phyloP scores from a whole-genome alignment of 495 filamentous ascomycete species.

The Venustampulla echinocandica region DNA sequence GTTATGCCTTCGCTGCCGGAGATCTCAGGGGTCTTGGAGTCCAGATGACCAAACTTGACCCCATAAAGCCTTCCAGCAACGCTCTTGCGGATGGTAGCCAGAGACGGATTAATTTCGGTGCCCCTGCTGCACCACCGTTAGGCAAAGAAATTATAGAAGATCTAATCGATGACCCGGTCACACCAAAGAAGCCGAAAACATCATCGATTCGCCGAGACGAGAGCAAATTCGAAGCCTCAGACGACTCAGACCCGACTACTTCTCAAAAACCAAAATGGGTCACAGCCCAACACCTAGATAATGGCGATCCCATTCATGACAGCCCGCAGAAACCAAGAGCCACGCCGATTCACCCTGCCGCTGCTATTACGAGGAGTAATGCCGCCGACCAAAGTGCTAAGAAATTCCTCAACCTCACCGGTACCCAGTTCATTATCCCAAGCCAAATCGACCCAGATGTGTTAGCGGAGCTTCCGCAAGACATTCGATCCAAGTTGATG shows the following conservation, averaged over 20 bases:
- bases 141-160: slow-evolving; percentile 14
- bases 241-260: slow-evolving; percentile 21
- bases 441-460: slow-evolving; percentile 67
- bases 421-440: slow-evolving; percentile 84
- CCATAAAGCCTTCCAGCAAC: slow-evolving; percentile 43
- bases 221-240: slow-evolving; percentile 7
- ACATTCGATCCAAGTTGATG: slow-evolving; percentile 69
- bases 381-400: slow-evolving; percentile 48
- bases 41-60: slow-evolving; percentile 86
- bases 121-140: slow-evolving; percentile 7
- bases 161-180: slow-evolving; percentile 22
- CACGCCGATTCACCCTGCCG: slow-evolving; percentile 38
- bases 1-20: slow-evolving; percentile 77
- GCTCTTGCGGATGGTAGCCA: slow-evolving; percentile 49
- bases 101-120: slow-evolving; percentile 24
- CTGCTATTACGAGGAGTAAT: slow-evolving; percentile 43
- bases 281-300: slow-evolving; percentile 1
- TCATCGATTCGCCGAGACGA: slow-evolving; percentile 17
- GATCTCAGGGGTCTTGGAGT: slow-evolving; percentile 85
- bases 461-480: slow-evolving; percentile 65
- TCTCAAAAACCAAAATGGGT: slow-evolving; percentile 12
- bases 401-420: slow-evolving; percentile 64
- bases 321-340: slow-evolving; percentile 59
- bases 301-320: slow-evolving; percentile 42
- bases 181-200: slow-evolving; percentile 24